Percentiles rank a stretch among this genome's conserved stretches.
Evolutionary conservation across 805 yeast genomes (phyloP).

Genomic region (Metschnikowia shivogae): DNA sequence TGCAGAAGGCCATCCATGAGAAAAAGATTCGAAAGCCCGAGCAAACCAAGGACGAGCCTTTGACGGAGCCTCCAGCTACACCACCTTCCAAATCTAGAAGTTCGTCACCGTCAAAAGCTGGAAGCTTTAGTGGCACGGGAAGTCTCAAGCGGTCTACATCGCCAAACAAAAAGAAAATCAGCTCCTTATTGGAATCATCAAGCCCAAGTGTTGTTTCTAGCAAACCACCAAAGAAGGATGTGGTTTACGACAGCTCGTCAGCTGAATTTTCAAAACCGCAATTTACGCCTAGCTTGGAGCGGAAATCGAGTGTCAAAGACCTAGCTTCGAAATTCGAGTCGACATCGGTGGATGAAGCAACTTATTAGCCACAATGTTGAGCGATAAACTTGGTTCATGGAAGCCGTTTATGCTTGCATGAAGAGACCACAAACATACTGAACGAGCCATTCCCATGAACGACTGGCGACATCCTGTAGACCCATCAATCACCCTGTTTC

Average conservation of each 20-base stretch:
- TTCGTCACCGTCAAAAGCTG: slow-evolving; percentile 13
- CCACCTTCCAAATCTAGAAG: slow-evolving; percentile 12
- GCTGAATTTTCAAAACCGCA: slow-evolving; percentile 27
- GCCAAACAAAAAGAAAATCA: slow-evolving; percentile 34
- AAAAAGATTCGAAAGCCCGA: slow-evolving; percentile 1
- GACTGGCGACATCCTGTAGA: too few relatives aligned
- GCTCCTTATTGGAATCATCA: slow-evolving; percentile 3
- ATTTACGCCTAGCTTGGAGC: slow-evolving; percentile 23
- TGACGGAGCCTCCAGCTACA: slow-evolving; percentile 20
- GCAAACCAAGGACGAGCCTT: not conserved
- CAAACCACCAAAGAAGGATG: slow-evolving; percentile 24
- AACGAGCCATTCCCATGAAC: too few relatives aligned
- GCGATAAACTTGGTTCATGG: too few relatives aligned
- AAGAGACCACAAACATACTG: too few relatives aligned
- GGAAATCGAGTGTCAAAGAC: slow-evolving; percentile 33
- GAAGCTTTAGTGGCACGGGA: slow-evolving; percentile 6
- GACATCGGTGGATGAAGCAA: not conserved
- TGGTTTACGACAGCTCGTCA: slow-evolving; percentile 14
- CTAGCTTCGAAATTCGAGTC: slow-evolving; percentile 26
- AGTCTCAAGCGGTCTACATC: slow-evolving; percentile 35
- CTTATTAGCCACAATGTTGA: too few relatives aligned
- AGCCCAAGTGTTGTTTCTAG: slow-evolving; percentile 20
- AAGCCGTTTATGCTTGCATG: not conserved
- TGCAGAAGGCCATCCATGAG: slow-evolving; percentile 8
- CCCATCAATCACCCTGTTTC: not conserved